A percentile compares a stretch with the other conserved stretches of the same genome.
Evolutionary conservation across 176 grass and related monocot species (phyloP).

Genomic region (Triticum urartu): DNA sequence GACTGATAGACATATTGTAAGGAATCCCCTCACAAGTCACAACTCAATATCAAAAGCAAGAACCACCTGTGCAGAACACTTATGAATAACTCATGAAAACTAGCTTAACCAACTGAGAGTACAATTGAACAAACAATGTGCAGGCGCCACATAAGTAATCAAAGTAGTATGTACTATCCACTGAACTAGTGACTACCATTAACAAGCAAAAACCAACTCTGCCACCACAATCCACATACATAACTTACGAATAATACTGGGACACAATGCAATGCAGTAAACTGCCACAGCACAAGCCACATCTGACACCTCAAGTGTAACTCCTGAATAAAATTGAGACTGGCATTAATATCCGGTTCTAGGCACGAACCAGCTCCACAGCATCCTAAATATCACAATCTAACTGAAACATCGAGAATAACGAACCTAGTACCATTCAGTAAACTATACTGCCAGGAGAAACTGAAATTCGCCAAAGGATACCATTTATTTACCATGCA

Average conservation of each 20-base stretch:
- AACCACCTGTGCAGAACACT: not conserved
- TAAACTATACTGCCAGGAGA: not conserved
- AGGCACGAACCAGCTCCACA: not conserved
- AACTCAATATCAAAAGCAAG: not conserved
- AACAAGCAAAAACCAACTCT: not conserved
- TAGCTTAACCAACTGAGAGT: not conserved
- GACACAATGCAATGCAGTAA: not conserved
- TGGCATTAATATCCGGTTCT: not conserved
- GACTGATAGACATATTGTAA: not conserved
- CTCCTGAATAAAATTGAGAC: not conserved
- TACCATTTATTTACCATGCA: not conserved
- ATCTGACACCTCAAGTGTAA: not conserved
- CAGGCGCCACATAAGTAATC: not conserved
- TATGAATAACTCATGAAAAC: not conserved
- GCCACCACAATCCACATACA: not conserved
- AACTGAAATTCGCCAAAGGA: not conserved
- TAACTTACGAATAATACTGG: not conserved
- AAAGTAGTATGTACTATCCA: not conserved
- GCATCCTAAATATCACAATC: not conserved
- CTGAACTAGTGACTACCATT: not conserved
- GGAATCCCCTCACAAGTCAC: not conserved
- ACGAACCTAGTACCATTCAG: not conserved
- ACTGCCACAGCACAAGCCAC: slow-evolving; percentile 1
- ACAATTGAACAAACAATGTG: not conserved
- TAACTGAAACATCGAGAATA: not conserved